Conservation (phyloP, 345 rosid species). For the Camelina hispida region DNA sequence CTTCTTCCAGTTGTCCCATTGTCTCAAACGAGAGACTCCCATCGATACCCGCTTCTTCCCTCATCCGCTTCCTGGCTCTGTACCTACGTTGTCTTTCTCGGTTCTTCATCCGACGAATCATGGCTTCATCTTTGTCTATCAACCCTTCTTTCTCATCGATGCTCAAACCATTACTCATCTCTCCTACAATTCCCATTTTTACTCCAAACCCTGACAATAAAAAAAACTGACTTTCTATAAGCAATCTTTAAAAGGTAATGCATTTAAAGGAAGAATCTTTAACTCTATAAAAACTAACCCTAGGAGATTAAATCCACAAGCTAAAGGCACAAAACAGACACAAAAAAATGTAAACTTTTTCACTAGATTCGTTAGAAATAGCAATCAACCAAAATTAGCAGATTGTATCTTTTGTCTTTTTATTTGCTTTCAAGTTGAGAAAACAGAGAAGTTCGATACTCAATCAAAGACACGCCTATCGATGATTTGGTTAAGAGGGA, state of each 20-base stretch:
- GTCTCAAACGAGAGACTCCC: constrained; percentile 27
- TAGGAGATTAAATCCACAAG: background rate
- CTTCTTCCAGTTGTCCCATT: constrained; percentile 3
- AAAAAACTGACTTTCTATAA: background rate
- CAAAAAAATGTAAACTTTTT: constrained; percentile 7
- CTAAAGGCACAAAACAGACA: constrained; percentile 23
- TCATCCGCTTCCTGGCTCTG: constrained; percentile 65
- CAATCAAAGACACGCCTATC: background rate
- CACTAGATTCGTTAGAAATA: background rate
- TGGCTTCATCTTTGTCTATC: constrained; percentile 42
- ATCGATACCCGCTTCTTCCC: constrained; percentile 52
- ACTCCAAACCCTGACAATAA: constrained; percentile 14
- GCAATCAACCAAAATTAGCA: background rate
- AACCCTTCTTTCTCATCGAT: constrained; percentile 44
- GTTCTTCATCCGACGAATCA: constrained; percentile 71
- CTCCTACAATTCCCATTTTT: constrained; percentile 53
- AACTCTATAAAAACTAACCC: constrained; percentile 13
- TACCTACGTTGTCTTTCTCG: constrained; percentile 82
- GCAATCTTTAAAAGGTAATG: background rate
- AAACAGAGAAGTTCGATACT: constrained; percentile 29
- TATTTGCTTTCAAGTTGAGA: background rate
- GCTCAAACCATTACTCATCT: constrained; percentile 43
- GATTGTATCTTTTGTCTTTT: background rate
- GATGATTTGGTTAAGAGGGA: background rate
- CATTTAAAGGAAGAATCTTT: background rate